Conservation (phyloP, 495 filamentous ascomycete genomes). For the Aspergillus bertholletiae region DNA sequence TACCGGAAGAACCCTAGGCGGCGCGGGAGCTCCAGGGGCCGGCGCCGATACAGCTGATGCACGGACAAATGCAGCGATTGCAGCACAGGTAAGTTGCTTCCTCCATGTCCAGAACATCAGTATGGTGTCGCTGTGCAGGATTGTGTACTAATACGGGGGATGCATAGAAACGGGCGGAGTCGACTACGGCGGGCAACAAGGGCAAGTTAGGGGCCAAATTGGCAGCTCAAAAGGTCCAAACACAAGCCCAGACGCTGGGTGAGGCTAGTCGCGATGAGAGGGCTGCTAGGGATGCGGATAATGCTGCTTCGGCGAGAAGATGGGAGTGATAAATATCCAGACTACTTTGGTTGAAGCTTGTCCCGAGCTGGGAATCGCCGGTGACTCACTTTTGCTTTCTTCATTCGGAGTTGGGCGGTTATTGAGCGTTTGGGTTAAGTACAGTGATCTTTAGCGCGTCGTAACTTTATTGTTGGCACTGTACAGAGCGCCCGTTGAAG, state of each 20-base stretch:
- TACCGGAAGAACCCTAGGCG: conserved; percentile 56
- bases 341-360: neutral
- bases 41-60: conserved; percentile 48
- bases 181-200: conserved; percentile 23
- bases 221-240: conserved; percentile 64
- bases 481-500: neutral
- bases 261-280: conserved; percentile 54
- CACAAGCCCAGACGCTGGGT: conserved; percentile 54
- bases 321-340: conserved; percentile 42
- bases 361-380: neutral
- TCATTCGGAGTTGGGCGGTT: neutral
- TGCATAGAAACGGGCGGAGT: conserved; percentile 39
- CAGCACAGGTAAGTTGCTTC: conserved; percentile 59
- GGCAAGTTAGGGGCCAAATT: conserved; percentile 60
- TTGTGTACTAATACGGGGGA: neutral
- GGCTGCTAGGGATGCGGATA: conserved; percentile 55
- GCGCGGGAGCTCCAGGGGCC: conserved; percentile 18
- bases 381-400: neutral
- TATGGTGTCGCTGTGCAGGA: neutral
- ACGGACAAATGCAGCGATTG: conserved; percentile 55
- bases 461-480: neutral
- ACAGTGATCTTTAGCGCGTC: neutral
- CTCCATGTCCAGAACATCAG: too few relatives aligned
- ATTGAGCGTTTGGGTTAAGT: neutral
- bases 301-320: conserved; percentile 41